These are phyloP conservation scores for Mycena belliarum DNA, from an alignment of 768 basidiomycete species.

Conservation along the genomic window DNA sequence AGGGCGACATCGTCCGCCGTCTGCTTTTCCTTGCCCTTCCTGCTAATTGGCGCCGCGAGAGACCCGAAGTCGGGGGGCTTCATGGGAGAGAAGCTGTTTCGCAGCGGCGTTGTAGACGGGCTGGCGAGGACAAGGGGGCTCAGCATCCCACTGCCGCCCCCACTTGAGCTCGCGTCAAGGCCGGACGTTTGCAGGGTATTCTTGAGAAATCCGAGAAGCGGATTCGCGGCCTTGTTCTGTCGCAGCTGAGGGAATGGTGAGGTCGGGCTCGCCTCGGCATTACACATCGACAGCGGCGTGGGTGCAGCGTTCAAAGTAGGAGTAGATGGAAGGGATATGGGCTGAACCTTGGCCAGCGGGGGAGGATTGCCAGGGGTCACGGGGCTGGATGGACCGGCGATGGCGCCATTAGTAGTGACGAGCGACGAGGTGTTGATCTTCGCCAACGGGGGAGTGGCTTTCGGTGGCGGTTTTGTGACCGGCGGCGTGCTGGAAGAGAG, in stretches of 20 bases:
- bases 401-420: background rate
- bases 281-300: background rate
- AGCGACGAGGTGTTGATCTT: conserved; percentile 35
- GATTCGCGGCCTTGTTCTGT: conserved; percentile 25
- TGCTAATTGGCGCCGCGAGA: conserved; percentile 12
- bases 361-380: conserved; percentile 38
- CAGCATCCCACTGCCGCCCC: conserved; percentile 32
- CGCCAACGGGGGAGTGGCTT: conserved; percentile 31
- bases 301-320: conserved; percentile 31
- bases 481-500: conserved; percentile 23
- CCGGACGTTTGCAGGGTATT: conserved; percentile 26
- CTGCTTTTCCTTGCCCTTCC: conserved; percentile 29
- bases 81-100: conserved; percentile 15
- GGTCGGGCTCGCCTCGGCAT: background rate
- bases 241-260: conserved; percentile 21
- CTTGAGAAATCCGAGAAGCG: conserved; percentile 36
- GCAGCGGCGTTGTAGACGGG: conserved; percentile 23
- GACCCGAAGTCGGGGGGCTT: conserved; percentile 5
- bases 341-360: conserved; percentile 37
- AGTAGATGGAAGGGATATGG: conserved; percentile 50
- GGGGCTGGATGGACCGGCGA: conserved; percentile 10
- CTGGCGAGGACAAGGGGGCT: conserved; percentile 44
- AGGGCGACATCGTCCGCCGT: conserved; percentile 32
- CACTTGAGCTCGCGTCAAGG: conserved; percentile 16
- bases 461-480: conserved; percentile 8